Base-by-base conservation (phyloP, 495 filamentous ascomycete genomes). In the Rostrohypoxylon terebratum region DNA sequence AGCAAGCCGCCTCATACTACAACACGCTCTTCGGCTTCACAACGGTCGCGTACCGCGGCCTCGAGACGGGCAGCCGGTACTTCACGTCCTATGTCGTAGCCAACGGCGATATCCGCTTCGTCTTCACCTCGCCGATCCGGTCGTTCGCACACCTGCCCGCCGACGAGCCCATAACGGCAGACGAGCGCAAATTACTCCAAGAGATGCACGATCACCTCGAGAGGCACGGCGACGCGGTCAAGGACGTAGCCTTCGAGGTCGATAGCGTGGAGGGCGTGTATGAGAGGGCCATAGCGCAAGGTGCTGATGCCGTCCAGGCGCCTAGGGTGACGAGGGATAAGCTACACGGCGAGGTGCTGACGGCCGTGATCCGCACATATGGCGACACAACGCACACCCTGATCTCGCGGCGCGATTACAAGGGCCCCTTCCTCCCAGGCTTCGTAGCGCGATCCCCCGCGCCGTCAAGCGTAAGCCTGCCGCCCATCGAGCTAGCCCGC, bases 331-430 rank as follows among this genome's bases (percentile, higher is more conserved):
- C 84, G 16, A 75, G 81, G 38, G 86, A 89, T 75, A 77, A 85
- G 74, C 87, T 88, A 7, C 66, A 84, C 53, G 88, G 88, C 36
- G 71, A 77, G 45, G 88, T 96, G 25, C 82, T 85, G 42, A 86
- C 89, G 14, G 94, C 94, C 9, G 90, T 90, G 4, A 91, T 97
- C 61, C 84, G 87, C 77, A 97, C 94, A 3, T 97, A 97, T 78
- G 94, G 94, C 55, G 91, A 97, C 79, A 97, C 94, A 3, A 96
- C 92, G 7, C 94, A 97, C 80, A 96, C 94, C 0, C 84, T 97
- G 14, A 87, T 97, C 73, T 88, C 93, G 59, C 87, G 91, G 6
- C 59, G 70, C 11, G 65, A 77, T 9, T 97, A 96, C 80, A 78
- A 75, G 1, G 94, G 94, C 0, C 77, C 81, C 8, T 97, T 97